A percentile compares a stretch with the other conserved stretches of the same genome.
Conservation (phyloP, 305 asterid genomes). For the Salvia sclarea region DNA sequence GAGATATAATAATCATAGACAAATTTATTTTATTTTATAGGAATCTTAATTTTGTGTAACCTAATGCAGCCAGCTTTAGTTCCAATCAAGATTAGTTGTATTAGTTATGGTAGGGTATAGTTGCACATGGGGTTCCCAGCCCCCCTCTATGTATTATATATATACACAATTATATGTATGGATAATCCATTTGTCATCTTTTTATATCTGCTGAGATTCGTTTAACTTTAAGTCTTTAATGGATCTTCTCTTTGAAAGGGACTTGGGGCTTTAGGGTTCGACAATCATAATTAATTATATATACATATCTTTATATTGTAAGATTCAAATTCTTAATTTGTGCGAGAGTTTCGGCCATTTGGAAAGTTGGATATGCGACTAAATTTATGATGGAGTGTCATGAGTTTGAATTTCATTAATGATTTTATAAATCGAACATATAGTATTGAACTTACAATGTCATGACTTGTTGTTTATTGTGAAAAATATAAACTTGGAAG, state of each 20-base stretch:
- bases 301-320: no score
- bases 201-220: constrained; percentile 13
- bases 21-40: neutral
- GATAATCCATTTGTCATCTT: constrained; percentile 16
- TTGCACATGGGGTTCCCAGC: constrained; percentile 27
- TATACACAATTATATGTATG: neutral
- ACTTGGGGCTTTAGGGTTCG: neutral
- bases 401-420: neutral
- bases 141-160: neutral
- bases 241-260: constrained; percentile 21
- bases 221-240: constrained; percentile 16
- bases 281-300: no score
- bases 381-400: no score
- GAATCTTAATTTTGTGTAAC: neutral
- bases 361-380: neutral
- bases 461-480: neutral
- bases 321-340: no score
- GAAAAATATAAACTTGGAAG: no score
- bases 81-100: constrained; percentile 28
- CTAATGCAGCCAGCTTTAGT: constrained; percentile 23
- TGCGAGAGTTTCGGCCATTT: no score
- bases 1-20: neutral
- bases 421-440: no score
- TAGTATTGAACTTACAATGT: no score
- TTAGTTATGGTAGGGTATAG: constrained; percentile 9